Conservation (phyloP, 2,329 filamentous ascomycete species). For the Fusarium sp. region DNA sequence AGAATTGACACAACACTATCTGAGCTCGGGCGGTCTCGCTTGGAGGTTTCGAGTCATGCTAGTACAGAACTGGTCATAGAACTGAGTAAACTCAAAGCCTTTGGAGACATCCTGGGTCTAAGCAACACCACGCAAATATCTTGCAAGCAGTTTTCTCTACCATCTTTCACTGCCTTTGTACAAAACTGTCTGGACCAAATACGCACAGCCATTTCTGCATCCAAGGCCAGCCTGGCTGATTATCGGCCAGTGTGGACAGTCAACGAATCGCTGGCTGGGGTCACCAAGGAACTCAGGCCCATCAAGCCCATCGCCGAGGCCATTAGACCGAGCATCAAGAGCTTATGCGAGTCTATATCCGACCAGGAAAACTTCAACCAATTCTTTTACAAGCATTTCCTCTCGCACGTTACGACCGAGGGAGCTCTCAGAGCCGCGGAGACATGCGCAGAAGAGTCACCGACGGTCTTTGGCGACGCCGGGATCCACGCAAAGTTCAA, state of each 20-base stretch:
- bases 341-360: neutral
- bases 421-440: no score
- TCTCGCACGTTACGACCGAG: neutral
- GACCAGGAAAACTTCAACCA: neutral
- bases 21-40: neutral
- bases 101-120: neutral
- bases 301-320: neutral
- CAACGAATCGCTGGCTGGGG: neutral
- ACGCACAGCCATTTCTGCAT: neutral
- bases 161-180: neutral
- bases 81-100: neutral
- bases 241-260: neutral
- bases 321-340: neutral
- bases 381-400: neutral
- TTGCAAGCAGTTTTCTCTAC: neutral
- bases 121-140: neutral
- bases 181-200: neutral
- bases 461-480: neutral
- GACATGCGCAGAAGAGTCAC: neutral
- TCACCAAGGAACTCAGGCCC: neutral
- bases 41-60: neutral
- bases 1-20: neutral
- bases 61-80: neutral
- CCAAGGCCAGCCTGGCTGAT: neutral
- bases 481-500: no score